Percentiles rank a stretch among this genome's conserved stretches.
Conservation (phyloP, 2,329 filamentous ascomycete species). For the Clonostachys solani region DNA sequence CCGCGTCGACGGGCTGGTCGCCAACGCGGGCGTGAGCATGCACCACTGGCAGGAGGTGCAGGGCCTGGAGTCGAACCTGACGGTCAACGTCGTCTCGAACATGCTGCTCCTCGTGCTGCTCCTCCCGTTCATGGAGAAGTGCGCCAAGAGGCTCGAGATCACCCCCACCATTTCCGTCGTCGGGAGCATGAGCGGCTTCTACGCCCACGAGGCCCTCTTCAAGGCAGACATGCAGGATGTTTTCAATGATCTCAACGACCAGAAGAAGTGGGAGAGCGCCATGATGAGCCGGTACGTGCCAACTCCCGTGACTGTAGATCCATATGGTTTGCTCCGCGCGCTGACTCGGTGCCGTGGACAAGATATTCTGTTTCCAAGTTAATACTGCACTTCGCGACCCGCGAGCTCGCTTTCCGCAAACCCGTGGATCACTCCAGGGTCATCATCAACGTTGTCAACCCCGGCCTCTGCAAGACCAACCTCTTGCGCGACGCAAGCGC, state of each 20-base stretch:
- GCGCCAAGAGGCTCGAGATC: neutral
- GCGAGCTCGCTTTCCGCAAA: constrained; percentile 24
- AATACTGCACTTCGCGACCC: constrained; percentile 17
- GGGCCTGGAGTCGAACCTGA: constrained; percentile 35
- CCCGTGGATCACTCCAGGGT: constrained; percentile 21
- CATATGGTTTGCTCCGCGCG: constrained; percentile 10
- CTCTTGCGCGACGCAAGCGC: neutral
- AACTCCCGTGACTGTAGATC: constrained; percentile 4
- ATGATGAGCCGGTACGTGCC: neutral
- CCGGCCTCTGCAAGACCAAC: constrained; percentile 31
- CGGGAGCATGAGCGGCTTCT: neutral
- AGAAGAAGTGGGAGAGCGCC: neutral
- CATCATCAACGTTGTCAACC: constrained; percentile 30
- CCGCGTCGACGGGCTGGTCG: constrained; percentile 34
- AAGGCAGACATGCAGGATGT: neutral
- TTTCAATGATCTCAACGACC: constrained; percentile 1
- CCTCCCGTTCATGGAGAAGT: neutral
- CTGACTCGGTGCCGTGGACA: neutral
- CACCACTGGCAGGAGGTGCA: constrained; percentile 16
- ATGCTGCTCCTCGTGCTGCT: constrained; percentile 1
- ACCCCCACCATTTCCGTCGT: neutral
- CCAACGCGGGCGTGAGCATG: constrained; percentile 27
- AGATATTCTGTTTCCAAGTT: constrained; percentile 23
- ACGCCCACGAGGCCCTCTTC: neutral
- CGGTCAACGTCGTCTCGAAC: constrained; percentile 37